phyloP scores from a whole-genome alignment of 169 alveolate species.

The Neospora caninum region DNA sequence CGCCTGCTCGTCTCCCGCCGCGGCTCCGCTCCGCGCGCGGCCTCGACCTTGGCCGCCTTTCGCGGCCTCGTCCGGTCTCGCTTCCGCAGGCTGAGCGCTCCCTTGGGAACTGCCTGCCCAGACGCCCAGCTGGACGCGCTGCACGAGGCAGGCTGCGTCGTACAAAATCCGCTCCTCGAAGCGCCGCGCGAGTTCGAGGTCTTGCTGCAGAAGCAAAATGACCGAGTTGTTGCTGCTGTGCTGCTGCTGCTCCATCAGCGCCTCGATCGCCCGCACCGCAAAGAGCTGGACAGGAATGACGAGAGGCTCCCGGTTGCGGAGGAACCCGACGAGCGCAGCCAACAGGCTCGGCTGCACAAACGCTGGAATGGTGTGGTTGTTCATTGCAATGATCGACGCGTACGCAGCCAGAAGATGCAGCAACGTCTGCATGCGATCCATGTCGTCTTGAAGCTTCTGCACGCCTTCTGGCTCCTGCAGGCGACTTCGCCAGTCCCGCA shows the following conservation, averaged over 20 bases:
- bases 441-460: slow-evolving; percentile 35
- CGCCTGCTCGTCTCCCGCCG: slow-evolving; percentile 5
- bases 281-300: slow-evolving; percentile 61
- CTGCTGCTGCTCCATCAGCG: slow-evolving; percentile 64
- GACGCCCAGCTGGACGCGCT: slow-evolving; percentile 20
- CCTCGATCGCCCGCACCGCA: slow-evolving; percentile 57
- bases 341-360: slow-evolving; percentile 61
- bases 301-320: slow-evolving; percentile 62
- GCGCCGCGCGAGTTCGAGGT: slow-evolving; percentile 47
- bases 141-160: slow-evolving; percentile 62
- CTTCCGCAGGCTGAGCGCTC: background rate
- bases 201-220: slow-evolving; percentile 45
- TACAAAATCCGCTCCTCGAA: slow-evolving; percentile 55
- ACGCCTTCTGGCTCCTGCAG: background rate
- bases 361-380: slow-evolving; percentile 49
- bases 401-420: slow-evolving; percentile 56
- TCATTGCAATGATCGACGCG: slow-evolving; percentile 52
- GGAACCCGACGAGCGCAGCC: slow-evolving; percentile 43
- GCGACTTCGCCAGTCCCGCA: background rate
- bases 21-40: background rate
- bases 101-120: background rate
- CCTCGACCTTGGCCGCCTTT: background rate
- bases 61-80: background rate
- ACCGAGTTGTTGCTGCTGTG: slow-evolving; percentile 64
- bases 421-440: slow-evolving; percentile 64